Evolutionary conservation across 495 filamentous ascomycete species (phyloP), one percentile per base, ranked within the genome.

Genomic region (Daldinia vernicosa): DNA sequence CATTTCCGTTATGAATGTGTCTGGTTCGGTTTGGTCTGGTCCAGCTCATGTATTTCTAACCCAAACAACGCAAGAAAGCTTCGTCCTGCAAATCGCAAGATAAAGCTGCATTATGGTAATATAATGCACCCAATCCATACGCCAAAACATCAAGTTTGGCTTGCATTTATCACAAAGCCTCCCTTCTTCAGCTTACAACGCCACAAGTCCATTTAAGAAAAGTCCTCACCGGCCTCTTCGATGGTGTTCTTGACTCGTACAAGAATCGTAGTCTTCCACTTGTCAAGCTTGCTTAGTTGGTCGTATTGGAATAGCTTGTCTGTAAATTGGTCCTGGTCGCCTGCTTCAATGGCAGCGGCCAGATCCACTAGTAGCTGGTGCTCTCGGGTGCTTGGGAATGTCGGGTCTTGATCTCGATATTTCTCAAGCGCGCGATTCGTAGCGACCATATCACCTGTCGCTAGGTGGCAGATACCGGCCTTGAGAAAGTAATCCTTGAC

Each of bases 401-500:
- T 84, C 27, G 89, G 88, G 75, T 97, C 94, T 67, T 96, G 85
- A 30, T 97, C 93, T 32, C 87, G 86, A 80, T 96, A 97, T 65
- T 81, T 86, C 72, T 95, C 89, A 22, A 97, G 79, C 27, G 93
- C 94, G 33, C 92, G 89, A 71, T 89, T 90, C 6, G 89, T 84
- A 22, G 87, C 91, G 50, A 97, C 90, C 67, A 90, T 79, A 75
- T 97, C 93, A 69, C 88, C 88, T 47, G 87, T 87, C 60, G 92
- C 92, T 39, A 96, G 84, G 69, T 91, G 88, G 80, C 92, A 95
- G 57, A 98, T 89, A 39, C 92, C 93, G 0, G 92, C 92, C 83
- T 97, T 97, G 66, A 97, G 82, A 78, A 96, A 91, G 81, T 97
- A 97, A 57, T 96, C 92, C 79, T 97, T 97, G 61, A 97, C 90